Base-by-base conservation (phyloP, 495 filamentous ascomycete species). In the Sabuloglossum arenarium region DNA sequence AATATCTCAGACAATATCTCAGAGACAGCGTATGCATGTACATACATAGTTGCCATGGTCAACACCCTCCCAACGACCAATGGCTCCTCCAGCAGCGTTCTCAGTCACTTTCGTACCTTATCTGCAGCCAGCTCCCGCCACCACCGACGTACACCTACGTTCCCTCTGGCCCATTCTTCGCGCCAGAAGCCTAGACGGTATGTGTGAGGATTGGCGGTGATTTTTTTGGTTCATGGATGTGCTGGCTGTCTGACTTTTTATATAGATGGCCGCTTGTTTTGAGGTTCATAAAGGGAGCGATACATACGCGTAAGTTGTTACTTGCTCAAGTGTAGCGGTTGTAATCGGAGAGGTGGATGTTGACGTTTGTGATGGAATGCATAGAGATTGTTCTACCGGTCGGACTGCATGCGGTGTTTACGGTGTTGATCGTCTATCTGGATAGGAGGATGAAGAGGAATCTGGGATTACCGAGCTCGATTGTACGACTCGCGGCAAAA, bases 271-370 rank as follows among this genome's bases (percentile, higher is more conserved):
- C 84, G 8, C 70, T 88, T 24, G 84, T 78, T 14, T 75, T 86
- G 53, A 77, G 84, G 46, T 85, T 86, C 68, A 75, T 78, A 70
- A 86, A 86, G 66, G 84, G 84, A 42, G 79, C 84, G 29, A 82
- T 88, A 56, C 84, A 88, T 67, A 71, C 65, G 50, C 74, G 64
- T 68, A 62, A 30, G 58, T 32, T 37, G 27, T 27, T n/a, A n/a
- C n/a, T n/a, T n/a, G n/a, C n/a, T 21, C 42, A 45, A n/a, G 16
- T 45, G 16, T 1, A 21, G 42, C 42, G 42, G 16, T 45, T 16
- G 16, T 45, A 21, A 45, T 21, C 42, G 23, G 42, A 45, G 23
- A 1, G n/a, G 42, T 45, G 8, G 9, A 25, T 46, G 34, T 56
- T 23, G 43, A 55, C 27, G 6, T 21, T 39, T 32, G 6, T 47